Evolutionary conservation across 345 rosid species (phyloP).

Genomic region (Theobroma cacao): DNA sequence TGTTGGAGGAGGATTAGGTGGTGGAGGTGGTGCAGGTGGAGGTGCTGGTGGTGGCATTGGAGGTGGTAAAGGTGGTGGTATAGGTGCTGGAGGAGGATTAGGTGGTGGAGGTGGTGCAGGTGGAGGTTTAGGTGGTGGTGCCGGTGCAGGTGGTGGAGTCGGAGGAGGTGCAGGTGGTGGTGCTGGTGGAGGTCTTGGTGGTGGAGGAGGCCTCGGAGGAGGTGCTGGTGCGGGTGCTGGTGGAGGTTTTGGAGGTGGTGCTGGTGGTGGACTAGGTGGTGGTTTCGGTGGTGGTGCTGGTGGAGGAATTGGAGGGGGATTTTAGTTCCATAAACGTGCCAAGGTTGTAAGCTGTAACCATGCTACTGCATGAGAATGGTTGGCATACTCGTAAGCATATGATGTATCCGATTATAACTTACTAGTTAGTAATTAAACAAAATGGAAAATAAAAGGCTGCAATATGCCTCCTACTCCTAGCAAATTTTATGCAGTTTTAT

Average conservation of each 20-base stretch:
- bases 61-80: not conserved
- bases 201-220: not conserved
- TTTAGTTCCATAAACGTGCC: not conserved
- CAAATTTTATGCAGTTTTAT: not conserved
- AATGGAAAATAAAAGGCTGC: not conserved
- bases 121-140: not conserved
- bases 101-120: not conserved
- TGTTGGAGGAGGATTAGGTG: not conserved
- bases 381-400: not conserved
- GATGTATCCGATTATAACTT: not conserved
- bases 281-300: slow-evolving; percentile 17
- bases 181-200: slow-evolving; percentile 6
- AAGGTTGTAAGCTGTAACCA: not conserved
- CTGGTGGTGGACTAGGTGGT: slow-evolving; percentile 2
- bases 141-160: not conserved
- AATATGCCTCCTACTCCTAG: not conserved
- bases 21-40: not conserved
- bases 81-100: not conserved
- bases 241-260: slow-evolving; percentile 4
- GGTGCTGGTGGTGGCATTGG: not conserved
- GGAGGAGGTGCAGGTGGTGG: slow-evolving; percentile 4
- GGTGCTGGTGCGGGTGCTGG: slow-evolving; percentile 6
- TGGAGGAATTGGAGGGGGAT: slow-evolving; percentile 11
- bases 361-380: not conserved
- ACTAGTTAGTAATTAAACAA: not conserved